phyloP scores from a whole-genome alignment of 2,329 filamentous ascomycete genomes.

The Sphaerulina vaccinii region DNA sequence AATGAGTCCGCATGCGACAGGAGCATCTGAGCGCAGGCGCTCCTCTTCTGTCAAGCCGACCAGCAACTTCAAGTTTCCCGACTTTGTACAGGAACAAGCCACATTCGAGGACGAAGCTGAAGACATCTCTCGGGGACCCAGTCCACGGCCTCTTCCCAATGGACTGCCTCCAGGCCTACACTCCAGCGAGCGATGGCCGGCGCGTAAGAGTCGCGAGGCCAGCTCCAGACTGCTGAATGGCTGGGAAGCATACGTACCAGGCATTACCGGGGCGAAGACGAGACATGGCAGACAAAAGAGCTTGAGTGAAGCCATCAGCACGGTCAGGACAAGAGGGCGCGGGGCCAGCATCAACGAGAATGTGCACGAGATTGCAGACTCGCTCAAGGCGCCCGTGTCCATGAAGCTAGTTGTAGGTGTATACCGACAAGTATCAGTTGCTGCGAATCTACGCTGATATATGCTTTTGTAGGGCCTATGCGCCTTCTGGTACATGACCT shows the following conservation, averaged over 20 bases:
- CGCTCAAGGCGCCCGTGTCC: conserved; percentile 85
- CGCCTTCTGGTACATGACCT: conserved; percentile 90
- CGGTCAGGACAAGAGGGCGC: conserved; percentile 64
- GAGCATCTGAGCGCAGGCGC: conserved; percentile 29
- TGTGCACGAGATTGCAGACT: conserved; percentile 88
- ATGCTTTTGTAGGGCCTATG: conserved; percentile 68
- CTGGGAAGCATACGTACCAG: conserved; percentile 40
- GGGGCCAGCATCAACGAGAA: conserved; percentile 88
- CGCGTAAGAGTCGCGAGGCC: conserved; percentile 45
- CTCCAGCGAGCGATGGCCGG: conserved; percentile 59
- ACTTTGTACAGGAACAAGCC: conserved; percentile 42
- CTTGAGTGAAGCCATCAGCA: conserved; percentile 81
- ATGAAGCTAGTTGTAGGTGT: conserved; percentile 75
- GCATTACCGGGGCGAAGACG: conserved; percentile 35
- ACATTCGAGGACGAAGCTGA: conserved; percentile 24
- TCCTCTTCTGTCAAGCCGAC: conserved; percentile 29
- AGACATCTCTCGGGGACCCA: conserved; percentile 29
- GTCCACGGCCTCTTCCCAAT: conserved; percentile 35
- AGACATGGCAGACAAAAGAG: conserved; percentile 78
- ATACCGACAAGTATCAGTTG: neutral
- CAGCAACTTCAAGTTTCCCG: conserved; percentile 43
- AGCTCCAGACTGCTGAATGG: conserved; percentile 45
- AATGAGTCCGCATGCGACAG: conserved; percentile 33
- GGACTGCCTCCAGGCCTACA: conserved; percentile 37
- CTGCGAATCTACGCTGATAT: conserved; percentile 9